Conservation (phyloP, 768 basidiomycete genomes). For the Podaxis sp. region DNA sequence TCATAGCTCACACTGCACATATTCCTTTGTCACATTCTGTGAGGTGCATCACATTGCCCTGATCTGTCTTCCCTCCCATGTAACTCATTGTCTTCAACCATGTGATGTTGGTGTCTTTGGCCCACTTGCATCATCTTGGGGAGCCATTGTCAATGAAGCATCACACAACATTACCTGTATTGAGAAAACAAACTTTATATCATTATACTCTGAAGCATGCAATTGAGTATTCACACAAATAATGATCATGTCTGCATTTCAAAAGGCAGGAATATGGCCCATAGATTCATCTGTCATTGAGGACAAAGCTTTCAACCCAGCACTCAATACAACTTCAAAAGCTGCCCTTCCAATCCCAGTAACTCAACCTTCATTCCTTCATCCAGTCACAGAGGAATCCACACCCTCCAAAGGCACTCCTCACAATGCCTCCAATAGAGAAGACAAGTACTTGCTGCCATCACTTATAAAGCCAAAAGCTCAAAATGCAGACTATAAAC, state of each 20-base stretch:
- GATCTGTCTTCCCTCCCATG: conserved; percentile 36
- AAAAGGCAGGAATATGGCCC: neutral
- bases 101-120: conserved; percentile 38
- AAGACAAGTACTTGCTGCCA: too few species aligned
- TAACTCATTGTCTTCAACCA: conserved; percentile 36
- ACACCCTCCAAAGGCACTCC: too few species aligned
- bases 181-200: neutral
- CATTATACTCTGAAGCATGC: neutral
- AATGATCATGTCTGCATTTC: neutral
- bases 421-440: too few species aligned
- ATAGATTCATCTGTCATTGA: neutral
- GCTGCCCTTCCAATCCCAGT: neutral
- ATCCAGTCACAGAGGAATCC: too few species aligned
- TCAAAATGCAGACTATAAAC: too few species aligned
- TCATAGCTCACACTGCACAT: conserved; percentile 35
- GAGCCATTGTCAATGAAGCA: neutral
- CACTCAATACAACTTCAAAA: neutral
- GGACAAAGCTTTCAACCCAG: neutral
- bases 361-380: neutral
- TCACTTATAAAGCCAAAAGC: too few species aligned
- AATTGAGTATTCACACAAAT: too few species aligned
- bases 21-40: conserved; percentile 27
- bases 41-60: conserved; percentile 28
- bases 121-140: conserved; percentile 21
- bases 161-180: neutral